These are phyloP conservation scores for Globisporangium paroecandrum DNA, from an alignment of 352 stramenopile genomes.

Conservation along the genomic window DNA sequence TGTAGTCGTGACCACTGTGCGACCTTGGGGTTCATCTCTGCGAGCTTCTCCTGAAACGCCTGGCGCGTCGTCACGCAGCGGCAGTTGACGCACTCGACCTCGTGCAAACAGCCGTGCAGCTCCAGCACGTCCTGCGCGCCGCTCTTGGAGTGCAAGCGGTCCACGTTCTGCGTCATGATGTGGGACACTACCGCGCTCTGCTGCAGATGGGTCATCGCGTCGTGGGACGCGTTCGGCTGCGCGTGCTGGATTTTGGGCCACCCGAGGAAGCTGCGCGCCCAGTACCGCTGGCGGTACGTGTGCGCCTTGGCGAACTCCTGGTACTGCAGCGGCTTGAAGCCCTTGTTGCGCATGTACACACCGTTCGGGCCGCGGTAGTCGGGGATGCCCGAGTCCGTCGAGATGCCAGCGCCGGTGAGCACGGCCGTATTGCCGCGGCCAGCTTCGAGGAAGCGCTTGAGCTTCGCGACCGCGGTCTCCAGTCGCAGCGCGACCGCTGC, in stretches of 20 bases:
- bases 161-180: constrained; percentile 98
- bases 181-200: constrained; percentile 34
- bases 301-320: constrained; percentile 85
- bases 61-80: constrained; percentile 61
- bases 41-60: constrained; percentile 86
- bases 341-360: constrained; percentile 92
- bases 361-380: constrained; percentile 95
- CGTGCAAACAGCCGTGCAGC: constrained; percentile 91
- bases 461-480: constrained; percentile 17
- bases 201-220: constrained; percentile 83
- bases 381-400: constrained; percentile 95
- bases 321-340: constrained; percentile 95
- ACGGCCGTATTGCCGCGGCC: constrained; percentile 56
- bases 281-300: constrained; percentile 89
- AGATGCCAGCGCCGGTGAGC: constrained; percentile 95
- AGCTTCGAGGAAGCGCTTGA: constrained; percentile 56
- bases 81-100: constrained; percentile 84
- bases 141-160: constrained; percentile 91
- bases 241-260: constrained; percentile 80
- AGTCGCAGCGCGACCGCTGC: neutral
- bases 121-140: constrained; percentile 89
- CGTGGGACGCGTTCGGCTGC: constrained; percentile 88
- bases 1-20: constrained; percentile 35
- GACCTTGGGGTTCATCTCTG: constrained; percentile 71
- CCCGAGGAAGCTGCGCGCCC: constrained; percentile 89